Evolutionary conservation across 2,329 filamentous ascomycete genomes (phyloP).

Genomic region (Aspergillus transmontanensis): DNA sequence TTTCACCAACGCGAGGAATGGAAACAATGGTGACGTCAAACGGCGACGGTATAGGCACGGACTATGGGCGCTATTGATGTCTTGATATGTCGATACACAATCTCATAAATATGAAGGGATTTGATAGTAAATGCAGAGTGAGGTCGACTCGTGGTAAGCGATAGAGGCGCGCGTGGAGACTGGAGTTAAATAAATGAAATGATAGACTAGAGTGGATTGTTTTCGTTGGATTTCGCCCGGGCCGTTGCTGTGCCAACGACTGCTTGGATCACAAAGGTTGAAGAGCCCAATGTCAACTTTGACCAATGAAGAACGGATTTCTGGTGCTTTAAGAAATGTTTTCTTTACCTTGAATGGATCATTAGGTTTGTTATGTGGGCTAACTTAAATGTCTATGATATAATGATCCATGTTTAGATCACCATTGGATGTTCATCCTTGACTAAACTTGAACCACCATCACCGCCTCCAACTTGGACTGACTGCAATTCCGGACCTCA

Average conservation of each 20-base stretch:
- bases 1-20: constrained; percentile 12
- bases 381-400: background rate
- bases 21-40: constrained; percentile 9
- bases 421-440: background rate
- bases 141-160: background rate
- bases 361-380: background rate
- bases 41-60: background rate
- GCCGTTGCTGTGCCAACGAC: constrained; percentile 28
- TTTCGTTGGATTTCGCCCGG: background rate
- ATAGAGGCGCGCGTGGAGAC: background rate
- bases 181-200: background rate
- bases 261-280: background rate
- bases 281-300: background rate
- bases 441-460: background rate
- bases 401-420: background rate
- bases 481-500: background rate
- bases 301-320: background rate
- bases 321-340: background rate
- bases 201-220: background rate
- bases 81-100: background rate
- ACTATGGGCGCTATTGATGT: background rate
- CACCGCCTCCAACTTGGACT: background rate
- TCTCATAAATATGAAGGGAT: background rate
- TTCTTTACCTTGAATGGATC: background rate
- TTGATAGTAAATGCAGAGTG: background rate